These are phyloP conservation scores for Diplodia seriata DNA, from an alignment of 2,329 filamentous ascomycete species.

Conservation along the genomic window DNA sequence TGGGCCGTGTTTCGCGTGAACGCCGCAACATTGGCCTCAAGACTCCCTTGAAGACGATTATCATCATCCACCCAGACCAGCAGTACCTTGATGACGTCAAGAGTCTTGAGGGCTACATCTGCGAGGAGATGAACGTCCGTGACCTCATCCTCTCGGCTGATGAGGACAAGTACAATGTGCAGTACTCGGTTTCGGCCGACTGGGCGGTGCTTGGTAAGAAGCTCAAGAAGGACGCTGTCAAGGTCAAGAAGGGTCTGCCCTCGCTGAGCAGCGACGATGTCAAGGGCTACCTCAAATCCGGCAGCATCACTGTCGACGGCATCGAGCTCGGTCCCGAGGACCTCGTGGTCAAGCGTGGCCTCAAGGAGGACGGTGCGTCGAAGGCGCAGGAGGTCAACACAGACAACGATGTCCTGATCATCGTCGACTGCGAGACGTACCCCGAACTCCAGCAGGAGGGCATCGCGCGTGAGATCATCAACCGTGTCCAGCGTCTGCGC, in stretches of 20 bases:
- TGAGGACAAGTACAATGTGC: conserved; percentile 88
- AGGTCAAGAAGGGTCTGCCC: conserved; percentile 90
- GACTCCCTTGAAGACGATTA: conserved; percentile 85
- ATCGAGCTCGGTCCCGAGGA: conserved; percentile 84
- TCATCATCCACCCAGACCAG: conserved; percentile 84
- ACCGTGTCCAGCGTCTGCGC: conserved; percentile 87
- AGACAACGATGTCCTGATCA: conserved; percentile 86
- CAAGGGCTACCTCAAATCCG: conserved; percentile 75
- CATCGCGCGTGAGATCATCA: conserved; percentile 88
- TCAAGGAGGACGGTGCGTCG: conserved; percentile 74
- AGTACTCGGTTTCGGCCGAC: conserved; percentile 88
- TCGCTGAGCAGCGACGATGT: conserved; percentile 79
- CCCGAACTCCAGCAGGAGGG: conserved; percentile 88
- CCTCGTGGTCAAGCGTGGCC: conserved; percentile 78
- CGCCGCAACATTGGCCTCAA: conserved; percentile 84
- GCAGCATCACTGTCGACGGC: conserved; percentile 81
- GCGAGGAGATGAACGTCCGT: conserved; percentile 88
- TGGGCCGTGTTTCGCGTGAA: conserved; percentile 85
- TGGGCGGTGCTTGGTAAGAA: conserved; percentile 97
- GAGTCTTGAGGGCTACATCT: conserved; percentile 85
- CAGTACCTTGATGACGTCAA: conserved; percentile 86
- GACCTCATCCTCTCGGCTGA: conserved; percentile 85
- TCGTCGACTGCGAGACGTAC: conserved; percentile 83
- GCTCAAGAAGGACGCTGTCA: conserved; percentile 90
- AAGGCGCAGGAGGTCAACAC: conserved; percentile 85